Conservation (phyloP, 306 rosid species). For the Cucumis melo region DNA sequence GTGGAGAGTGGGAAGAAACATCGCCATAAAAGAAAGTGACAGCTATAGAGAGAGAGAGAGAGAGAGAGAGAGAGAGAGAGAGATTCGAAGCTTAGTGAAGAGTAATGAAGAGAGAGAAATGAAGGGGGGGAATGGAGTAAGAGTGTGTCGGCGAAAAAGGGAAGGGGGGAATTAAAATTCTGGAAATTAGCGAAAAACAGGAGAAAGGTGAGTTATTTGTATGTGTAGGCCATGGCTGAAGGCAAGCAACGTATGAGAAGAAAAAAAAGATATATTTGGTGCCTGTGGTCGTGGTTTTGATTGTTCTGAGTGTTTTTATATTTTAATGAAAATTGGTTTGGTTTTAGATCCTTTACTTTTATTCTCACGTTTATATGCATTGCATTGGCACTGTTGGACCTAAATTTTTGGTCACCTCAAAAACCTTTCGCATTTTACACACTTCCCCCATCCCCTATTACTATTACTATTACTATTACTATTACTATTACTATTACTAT, state of each 20-base stretch:
- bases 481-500: background rate
- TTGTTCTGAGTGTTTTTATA: background rate
- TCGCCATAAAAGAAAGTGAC: constrained; percentile 61
- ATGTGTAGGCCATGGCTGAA: background rate
- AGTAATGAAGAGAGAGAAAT: constrained; percentile 51
- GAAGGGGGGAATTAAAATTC: background rate
- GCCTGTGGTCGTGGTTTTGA: background rate
- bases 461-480: too few relatives aligned
- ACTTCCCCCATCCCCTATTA: background rate
- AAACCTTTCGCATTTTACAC: background rate
- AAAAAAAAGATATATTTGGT: background rate
- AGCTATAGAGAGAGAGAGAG: constrained; percentile 11
- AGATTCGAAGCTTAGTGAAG: constrained; percentile 53
- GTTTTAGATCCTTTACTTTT: background rate
- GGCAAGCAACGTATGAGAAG: constrained; percentile 1
- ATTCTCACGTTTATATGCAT: background rate
- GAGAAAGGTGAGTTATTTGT: background rate
- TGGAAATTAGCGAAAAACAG: constrained; percentile 1
- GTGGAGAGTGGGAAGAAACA: constrained; percentile 26
- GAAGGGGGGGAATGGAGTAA: background rate
- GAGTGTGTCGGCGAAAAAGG: constrained; percentile 10
- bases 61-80: constrained; percentile 22
- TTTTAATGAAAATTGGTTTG: background rate
- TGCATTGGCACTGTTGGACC: too few relatives aligned
- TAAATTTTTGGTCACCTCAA: background rate